Base-by-base conservation (phyloP, 169 alveolate genomes). In the Eimeria zaria region DNA sequence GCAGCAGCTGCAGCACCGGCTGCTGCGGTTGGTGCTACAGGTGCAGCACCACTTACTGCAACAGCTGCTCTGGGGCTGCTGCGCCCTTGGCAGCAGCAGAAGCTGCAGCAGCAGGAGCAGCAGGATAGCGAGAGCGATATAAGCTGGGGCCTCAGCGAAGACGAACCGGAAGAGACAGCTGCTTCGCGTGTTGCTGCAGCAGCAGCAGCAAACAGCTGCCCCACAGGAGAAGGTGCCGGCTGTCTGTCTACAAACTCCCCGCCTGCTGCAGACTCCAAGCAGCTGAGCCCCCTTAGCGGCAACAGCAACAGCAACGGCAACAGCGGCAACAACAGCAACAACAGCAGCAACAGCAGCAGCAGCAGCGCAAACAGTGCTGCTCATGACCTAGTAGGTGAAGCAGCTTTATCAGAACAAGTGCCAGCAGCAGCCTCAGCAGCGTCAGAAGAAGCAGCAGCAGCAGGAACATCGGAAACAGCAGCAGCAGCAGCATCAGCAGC, bases 71-170 rank as follows among this genome's bases (percentile, higher is more conserved):
- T 20, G 48, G 71, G 41, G 12, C 58, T 78, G 89, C 30, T 78
- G 62, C 62, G 39, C 36, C 89, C 36, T 6, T 73, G 84, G 84
- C 64, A 81, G 71, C 41, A 81, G 71, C 87, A 41, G 62, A 16
- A 41, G 62, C 89, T 48, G 89, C 89, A 46, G 71, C 24, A 81
- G 48, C n/a, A 41, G 81, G 60, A 24, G 94, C 58, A 55, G 91
- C 39, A n/a, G 0, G 95, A 73, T 76, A 90, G 95, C 64, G 95
- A 90, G 48, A 74, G 95, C 80, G 95, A 90, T 44, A 80, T 90
- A 18, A 90, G 95, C 53, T 90, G 95, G 95, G 95, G 95, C n/a
- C 39, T 20, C 30, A 41, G 58, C 64, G 95, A 90, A 27, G 95
- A 73, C 30, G 89, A 90, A 33, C 7, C 41, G 24, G 80, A 22